Evolutionary conservation across 495 filamentous ascomycete species (phyloP), one percentile per base, ranked within the genome.

Genomic region (Neurospora sp.): DNA sequence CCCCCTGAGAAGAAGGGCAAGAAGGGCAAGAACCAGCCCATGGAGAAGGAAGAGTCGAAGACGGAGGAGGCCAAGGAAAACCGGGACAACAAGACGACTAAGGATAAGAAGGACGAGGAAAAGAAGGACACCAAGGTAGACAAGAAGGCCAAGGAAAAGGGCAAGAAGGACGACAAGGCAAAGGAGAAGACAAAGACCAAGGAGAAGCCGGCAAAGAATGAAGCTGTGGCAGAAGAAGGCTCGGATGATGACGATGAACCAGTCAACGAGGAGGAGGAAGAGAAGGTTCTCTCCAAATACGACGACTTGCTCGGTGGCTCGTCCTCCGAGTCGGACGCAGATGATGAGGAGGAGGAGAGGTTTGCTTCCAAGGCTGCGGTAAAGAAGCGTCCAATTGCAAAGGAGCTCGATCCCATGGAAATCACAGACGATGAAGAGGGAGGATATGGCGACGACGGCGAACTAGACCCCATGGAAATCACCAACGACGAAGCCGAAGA

Each of bases 1-100:
- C 85, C 87, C 22, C 80, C 79, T n/a, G 77, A 81, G 75, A 82
- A 80, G 78, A 82, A 78, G 72, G 76, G 59, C 40, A 77, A 73
- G 68, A 68, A 41, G 68, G 71, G 73, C 45, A 80, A 59, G 75
- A 80, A 42, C 59, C 76, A 40, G 74, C 73, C 8, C 74, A 40
- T 42, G 22, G 27, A 44, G 9, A 40, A 68, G 70, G 68, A 70
- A 10, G 72, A 69, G 20, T 4, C n/a, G 6, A 40, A 40, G 12
- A 22, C 72, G 68, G 72, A 72, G 71, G 76, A 71, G 16, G 72
- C 68, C 18, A 69, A 73, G 59, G 71, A 70, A 31, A 61, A 16
- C 9, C 2, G 22, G 14, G 53, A 61, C 53, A 31, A 35, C 12
- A 61, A 61, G 53, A 1, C 27, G 12, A 31, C 22, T 0, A 70